Conservation (phyloP, 2,329 filamentous ascomycete genomes). For the Exophiala sp. region DNA sequence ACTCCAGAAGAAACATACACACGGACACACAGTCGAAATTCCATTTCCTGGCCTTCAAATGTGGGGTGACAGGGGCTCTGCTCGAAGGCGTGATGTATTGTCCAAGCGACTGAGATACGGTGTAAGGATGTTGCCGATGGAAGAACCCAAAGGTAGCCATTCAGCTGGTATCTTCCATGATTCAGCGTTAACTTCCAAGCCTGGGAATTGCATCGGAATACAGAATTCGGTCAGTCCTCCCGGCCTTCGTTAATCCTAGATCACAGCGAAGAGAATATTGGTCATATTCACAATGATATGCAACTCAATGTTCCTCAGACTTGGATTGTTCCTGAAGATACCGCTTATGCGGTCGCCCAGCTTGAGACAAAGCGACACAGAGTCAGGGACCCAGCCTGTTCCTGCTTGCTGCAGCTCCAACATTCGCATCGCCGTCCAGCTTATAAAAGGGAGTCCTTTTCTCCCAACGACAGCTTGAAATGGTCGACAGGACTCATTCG, state of each 20-base stretch:
- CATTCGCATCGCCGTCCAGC: not conserved
- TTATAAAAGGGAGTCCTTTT: not conserved
- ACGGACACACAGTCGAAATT: not conserved
- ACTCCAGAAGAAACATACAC: not conserved
- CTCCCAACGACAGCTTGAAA: not conserved
- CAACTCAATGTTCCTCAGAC: not conserved
- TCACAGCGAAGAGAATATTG: not conserved
- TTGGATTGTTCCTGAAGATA: not conserved
- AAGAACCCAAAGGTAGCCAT: not conserved
- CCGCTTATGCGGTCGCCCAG: not conserved
- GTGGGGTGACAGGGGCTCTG: not conserved
- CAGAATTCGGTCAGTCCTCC: too few relatives aligned
- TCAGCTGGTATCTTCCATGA: not conserved
- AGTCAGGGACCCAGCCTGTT: not conserved
- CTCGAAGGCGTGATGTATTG: not conserved
- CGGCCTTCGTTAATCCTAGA: too few relatives aligned
- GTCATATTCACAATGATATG: not conserved
- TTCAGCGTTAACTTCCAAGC: not conserved
- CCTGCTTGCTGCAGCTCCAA: not conserved
- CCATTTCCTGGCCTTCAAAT: not conserved
- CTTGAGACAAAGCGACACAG: constrained; percentile 1
- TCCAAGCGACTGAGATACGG: not conserved
- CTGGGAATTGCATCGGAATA: not conserved
- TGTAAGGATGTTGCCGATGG: not conserved
- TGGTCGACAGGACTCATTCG: not conserved